These are phyloP conservation scores for Pugionium cornutum DNA, from an alignment of 345 rosid genomes.

Conservation along the genomic window DNA sequence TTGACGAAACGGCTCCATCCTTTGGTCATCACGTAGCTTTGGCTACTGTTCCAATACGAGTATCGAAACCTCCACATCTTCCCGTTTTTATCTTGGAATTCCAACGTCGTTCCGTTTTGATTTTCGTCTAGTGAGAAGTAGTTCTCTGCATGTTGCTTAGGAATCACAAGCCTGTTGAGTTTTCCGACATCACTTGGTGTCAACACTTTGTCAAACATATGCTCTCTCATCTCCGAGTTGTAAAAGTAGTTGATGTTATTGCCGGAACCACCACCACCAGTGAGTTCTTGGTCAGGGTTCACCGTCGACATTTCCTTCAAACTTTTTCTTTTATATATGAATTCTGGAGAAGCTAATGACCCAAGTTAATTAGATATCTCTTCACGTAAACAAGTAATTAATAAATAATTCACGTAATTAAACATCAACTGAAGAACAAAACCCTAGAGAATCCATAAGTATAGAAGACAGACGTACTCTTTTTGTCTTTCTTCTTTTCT, in stretches of 20 bases:
- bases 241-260: constrained; percentile 28
- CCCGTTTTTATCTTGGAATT: constrained; percentile 75
- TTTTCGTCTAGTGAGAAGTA: constrained; percentile 56
- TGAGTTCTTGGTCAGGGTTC: constrained; percentile 43
- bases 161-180: constrained; percentile 77
- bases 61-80: constrained; percentile 80
- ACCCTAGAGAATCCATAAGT: constrained; percentile 35
- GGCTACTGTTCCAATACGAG: constrained; percentile 94
- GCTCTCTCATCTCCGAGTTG: constrained; percentile 47
- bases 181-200: constrained; percentile 84
- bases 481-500: constrained; percentile 34
- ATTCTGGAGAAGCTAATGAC: constrained; percentile 10
- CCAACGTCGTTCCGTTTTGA: constrained; percentile 67
- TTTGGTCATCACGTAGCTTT: constrained; percentile 94
- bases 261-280: constrained; percentile 28
- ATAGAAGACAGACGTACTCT: constrained; percentile 41
- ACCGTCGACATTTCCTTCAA: constrained; percentile 47
- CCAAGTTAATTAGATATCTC: constrained; percentile 28
- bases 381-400: constrained; percentile 7
- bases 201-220: constrained; percentile 77
- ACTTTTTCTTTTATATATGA: constrained; percentile 20
- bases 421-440: constrained; percentile 27
- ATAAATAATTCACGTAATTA: not conserved
- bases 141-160: constrained; percentile 79
- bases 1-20: constrained; percentile 95